Conservation (phyloP, 768 basidiomycete species). For the Leccinum variicolor region DNA sequence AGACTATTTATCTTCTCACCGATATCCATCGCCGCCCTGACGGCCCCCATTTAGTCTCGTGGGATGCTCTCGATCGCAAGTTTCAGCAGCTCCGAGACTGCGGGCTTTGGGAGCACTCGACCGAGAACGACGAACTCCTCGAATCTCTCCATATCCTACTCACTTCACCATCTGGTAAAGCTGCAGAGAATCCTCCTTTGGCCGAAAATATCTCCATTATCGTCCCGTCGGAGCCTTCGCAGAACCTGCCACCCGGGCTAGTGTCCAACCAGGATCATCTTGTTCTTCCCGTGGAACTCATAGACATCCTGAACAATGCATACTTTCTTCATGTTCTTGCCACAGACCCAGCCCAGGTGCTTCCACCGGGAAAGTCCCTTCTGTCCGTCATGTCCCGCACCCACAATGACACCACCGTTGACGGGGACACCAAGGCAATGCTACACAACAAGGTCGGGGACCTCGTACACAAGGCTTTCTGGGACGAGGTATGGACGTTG, state of each 20-base stretch:
- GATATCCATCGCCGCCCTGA: conserved; percentile 23
- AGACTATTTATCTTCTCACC: conserved; percentile 17
- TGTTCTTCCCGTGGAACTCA: conserved; percentile 51
- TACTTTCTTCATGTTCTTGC: conserved; percentile 70
- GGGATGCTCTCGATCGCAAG: conserved; percentile 19
- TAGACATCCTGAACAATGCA: conserved; percentile 53
- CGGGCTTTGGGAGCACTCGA: conserved; percentile 24
- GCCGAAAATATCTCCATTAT: conserved; percentile 15
- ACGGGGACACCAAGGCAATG: conserved; percentile 24
- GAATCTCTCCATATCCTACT: conserved; percentile 21
- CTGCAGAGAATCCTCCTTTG: background rate
- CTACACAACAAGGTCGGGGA: conserved; percentile 48
- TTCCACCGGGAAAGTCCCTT: conserved; percentile 73
- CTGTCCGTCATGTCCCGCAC: conserved; percentile 54
- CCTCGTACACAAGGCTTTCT: conserved; percentile 62
- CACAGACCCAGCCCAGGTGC: conserved; percentile 52
- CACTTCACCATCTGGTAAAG: conserved; percentile 1
- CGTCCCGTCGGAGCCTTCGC: conserved; percentile 6
- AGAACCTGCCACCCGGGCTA: conserved; percentile 13
- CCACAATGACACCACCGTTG: conserved; percentile 4
- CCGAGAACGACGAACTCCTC: conserved; percentile 28
- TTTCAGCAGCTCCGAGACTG: conserved; percentile 22
- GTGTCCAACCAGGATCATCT: conserved; percentile 20
- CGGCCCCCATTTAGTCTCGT: conserved; percentile 17
- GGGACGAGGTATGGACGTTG: conserved; percentile 58